phyloP scores from a whole-genome alignment of 2,329 filamentous ascomycete genomes.

The Decorospora gaudefroyi region DNA sequence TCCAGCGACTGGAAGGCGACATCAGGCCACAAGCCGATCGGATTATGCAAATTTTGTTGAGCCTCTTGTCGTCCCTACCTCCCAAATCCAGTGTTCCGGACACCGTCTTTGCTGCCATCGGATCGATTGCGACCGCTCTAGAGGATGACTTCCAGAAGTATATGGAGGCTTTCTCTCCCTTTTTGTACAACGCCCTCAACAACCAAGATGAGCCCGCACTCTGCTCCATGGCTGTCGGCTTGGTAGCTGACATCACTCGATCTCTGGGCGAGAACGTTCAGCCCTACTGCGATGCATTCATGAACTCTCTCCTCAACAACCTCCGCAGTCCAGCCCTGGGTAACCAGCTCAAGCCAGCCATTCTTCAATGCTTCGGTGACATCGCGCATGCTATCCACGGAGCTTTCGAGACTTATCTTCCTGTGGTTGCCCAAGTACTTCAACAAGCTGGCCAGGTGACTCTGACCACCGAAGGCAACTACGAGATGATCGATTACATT shows the following conservation, averaged over 20 bases:
- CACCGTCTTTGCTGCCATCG: conserved; percentile 88
- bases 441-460: conserved; percentile 89
- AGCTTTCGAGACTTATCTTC: conserved; percentile 89
- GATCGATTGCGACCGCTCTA: conserved; percentile 85
- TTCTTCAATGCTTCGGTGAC: conserved; percentile 96
- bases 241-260: conserved; percentile 94
- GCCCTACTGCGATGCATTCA: conserved; percentile 95
- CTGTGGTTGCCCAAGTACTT: conserved; percentile 89
- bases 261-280: conserved; percentile 88
- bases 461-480: conserved; percentile 76
- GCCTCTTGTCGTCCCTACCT: conserved; percentile 75
- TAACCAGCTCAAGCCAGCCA: conserved; percentile 97
- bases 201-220: conserved; percentile 95
- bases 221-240: conserved; percentile 95
- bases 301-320: conserved; percentile 96
- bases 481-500: conserved; percentile 97
- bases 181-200: conserved; percentile 88
- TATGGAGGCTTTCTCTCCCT: conserved; percentile 93
- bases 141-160: conserved; percentile 95
- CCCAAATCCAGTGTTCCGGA: conserved; percentile 93
- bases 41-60: conserved; percentile 88
- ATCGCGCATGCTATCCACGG: conserved; percentile 93
- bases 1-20: conserved; percentile 88
- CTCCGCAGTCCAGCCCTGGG: conserved; percentile 83
- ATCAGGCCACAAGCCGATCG: conserved; percentile 87